A percentile compares a stretch with the other conserved stretches of the same genome.
These are phyloP conservation scores for Geranium rotundifolium DNA, from an alignment of 345 rosid species.

Conservation along the genomic window DNA sequence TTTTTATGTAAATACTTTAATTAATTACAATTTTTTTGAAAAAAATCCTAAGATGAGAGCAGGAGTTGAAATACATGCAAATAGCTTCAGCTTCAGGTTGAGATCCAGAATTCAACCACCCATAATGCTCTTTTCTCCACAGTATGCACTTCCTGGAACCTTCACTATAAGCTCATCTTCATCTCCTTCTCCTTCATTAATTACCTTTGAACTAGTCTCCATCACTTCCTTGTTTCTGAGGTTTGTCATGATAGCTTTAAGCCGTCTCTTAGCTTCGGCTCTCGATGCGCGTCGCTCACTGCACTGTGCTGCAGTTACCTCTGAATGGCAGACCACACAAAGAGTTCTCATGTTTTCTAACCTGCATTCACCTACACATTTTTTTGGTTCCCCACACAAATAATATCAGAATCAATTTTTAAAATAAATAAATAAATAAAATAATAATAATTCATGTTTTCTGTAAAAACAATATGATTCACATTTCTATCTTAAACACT, in stretches of 20 bases:
- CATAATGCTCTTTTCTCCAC: conserved; percentile 13
- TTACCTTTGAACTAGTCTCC: conserved; percentile 24
- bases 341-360: conserved; percentile 93
- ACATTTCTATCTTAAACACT: no score
- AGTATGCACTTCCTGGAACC: conserved; percentile 89
- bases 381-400: conserved; percentile 5
- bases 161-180: conserved; percentile 59
- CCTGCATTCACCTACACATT: conserved; percentile 63
- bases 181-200: conserved; percentile 1
- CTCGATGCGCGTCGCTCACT: conserved; percentile 44
- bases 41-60: no score
- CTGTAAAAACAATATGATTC: no score
- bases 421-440: no score
- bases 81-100: no score
- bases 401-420: neutral
- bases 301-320: conserved; percentile 63
- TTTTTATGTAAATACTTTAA: no score
- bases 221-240: conserved; percentile 22
- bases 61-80: no score
- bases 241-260: conserved; percentile 33
- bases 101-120: neutral
- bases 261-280: conserved; percentile 54
- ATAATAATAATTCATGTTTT: no score
- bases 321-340: conserved; percentile 78
- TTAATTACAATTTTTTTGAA: no score